Conservation (phyloP, 208 protist genomes). For the Giardia duodenalis region DNA sequence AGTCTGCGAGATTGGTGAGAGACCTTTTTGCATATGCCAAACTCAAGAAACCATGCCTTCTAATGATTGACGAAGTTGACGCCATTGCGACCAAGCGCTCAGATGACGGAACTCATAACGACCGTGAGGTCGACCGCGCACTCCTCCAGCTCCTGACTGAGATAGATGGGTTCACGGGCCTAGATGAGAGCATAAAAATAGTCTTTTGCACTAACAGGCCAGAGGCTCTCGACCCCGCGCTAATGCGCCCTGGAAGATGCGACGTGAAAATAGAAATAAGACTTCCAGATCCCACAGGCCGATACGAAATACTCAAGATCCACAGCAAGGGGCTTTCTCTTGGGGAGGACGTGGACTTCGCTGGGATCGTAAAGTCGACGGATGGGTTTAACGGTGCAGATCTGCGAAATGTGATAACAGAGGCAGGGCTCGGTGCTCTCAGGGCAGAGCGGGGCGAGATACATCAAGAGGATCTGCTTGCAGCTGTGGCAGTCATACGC, state of each 20-base stretch:
- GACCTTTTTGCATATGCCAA: constrained; percentile 99
- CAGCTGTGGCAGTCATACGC: neutral
- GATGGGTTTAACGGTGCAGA: constrained; percentile 44
- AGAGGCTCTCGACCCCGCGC: constrained; percentile 32
- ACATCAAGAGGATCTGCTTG: constrained; percentile 9
- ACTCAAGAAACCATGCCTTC: constrained; percentile 66
- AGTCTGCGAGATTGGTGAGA: constrained; percentile 95
- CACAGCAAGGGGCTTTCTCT: constrained; percentile 30
- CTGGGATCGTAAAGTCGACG: constrained; percentile 20
- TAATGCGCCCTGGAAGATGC: constrained; percentile 24
- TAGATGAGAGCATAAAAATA: constrained; percentile 28
- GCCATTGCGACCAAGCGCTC: constrained; percentile 32
- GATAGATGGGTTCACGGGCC: constrained; percentile 34
- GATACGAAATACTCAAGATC: constrained; percentile 40
- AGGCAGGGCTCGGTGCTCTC: constrained; percentile 38
- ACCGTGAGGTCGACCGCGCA: constrained; percentile 38
- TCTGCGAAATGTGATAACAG: constrained; percentile 34
- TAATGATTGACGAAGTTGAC: constrained; percentile 46
- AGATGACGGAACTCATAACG: neutral
- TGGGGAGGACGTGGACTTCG: neutral
- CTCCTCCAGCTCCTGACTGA: constrained; percentile 40
- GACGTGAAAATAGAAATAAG: constrained; percentile 37
- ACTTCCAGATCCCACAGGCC: constrained; percentile 31
- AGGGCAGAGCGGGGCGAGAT: constrained; percentile 2
- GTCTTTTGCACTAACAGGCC: constrained; percentile 38